Evolutionary conservation across 345 rosid genomes (phyloP).

Genomic region (Mangifera indica): DNA sequence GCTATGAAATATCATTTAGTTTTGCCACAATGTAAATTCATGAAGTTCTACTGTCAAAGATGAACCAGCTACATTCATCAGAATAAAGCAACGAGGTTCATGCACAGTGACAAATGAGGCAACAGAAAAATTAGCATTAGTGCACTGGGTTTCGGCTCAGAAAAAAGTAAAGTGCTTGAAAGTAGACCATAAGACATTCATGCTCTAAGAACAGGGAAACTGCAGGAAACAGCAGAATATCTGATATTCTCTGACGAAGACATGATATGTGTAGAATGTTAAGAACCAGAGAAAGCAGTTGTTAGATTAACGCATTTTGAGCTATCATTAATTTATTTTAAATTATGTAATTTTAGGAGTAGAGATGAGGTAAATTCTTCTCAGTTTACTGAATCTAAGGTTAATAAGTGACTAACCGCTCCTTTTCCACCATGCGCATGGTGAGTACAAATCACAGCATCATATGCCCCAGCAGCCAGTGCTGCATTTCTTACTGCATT

Average conservation of each 20-base stretch:
- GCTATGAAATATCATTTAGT: neutral
- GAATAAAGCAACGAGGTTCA: neutral
- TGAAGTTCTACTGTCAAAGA: neutral
- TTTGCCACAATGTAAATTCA: neutral
- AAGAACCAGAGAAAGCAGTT: neutral
- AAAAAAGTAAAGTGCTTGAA: neutral
- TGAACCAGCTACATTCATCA: neutral
- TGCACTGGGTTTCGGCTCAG: neutral
- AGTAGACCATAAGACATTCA: neutral
- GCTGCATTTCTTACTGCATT: slow-evolving; percentile 83
- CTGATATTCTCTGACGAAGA: neutral
- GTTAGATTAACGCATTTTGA: neutral
- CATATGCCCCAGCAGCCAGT: slow-evolving; percentile 84
- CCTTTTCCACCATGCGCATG: slow-evolving; percentile 99
- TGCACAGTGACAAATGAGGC: neutral
- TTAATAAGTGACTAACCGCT: slow-evolving; percentile 56
- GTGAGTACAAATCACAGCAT: slow-evolving; percentile 89
- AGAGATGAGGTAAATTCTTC: neutral
- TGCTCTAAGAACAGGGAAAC: neutral
- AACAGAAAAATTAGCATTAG: neutral
- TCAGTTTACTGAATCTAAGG: neutral
- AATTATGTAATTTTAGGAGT: neutral
- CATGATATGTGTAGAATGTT: neutral
- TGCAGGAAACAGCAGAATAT: neutral
- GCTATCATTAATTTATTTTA: neutral